A percentile compares a stretch with the other conserved stretches of the same genome.
Evolutionary conservation across 352 stramenopile genomes (phyloP).

Genomic region (Phytophthora fragariae): DNA sequence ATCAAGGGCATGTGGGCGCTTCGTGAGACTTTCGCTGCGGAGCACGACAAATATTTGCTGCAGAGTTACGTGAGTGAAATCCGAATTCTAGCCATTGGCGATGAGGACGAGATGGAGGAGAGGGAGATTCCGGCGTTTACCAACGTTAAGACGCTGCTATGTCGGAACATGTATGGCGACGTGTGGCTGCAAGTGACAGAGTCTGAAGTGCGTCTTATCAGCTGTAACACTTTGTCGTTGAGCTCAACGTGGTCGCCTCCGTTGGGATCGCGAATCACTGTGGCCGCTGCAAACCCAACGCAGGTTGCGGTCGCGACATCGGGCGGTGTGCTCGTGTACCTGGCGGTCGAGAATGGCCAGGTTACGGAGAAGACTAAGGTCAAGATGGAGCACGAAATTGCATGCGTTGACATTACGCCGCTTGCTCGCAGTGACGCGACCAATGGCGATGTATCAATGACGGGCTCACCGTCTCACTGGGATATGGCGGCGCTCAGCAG

Average conservation of each 20-base stretch:
- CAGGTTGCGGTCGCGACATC: constrained; percentile 94
- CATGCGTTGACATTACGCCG: constrained; percentile 92
- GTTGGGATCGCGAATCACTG: constrained; percentile 72
- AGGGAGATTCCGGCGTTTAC: constrained; percentile 88
- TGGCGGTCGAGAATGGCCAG: constrained; percentile 75
- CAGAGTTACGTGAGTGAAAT: constrained; percentile 97
- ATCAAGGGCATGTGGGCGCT: constrained; percentile 99
- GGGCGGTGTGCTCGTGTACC: constrained; percentile 91
- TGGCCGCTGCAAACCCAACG: constrained; percentile 88
- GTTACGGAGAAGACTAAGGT: constrained; percentile 71
- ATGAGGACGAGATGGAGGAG: constrained; percentile 93
- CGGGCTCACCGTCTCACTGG: constrained; percentile 51
- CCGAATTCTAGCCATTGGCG: constrained; percentile 93
- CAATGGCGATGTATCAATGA: constrained; percentile 76
- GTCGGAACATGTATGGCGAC: constrained; percentile 91
- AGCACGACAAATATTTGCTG: constrained; percentile 96
- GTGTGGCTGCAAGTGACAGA: constrained; percentile 96
- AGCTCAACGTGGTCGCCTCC: constrained; percentile 85
- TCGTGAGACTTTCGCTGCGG: constrained; percentile 81
- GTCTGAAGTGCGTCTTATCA: constrained; percentile 90
- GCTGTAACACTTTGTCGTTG: constrained; percentile 65
- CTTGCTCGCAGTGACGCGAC: constrained; percentile 37
- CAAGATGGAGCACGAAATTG: constrained; percentile 95
- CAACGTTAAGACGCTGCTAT: constrained; percentile 93
- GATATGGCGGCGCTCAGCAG: constrained; percentile 60